Base-by-base conservation (phyloP, 495 filamentous ascomycete genomes). In the Penicillium bovifimosum region DNA sequence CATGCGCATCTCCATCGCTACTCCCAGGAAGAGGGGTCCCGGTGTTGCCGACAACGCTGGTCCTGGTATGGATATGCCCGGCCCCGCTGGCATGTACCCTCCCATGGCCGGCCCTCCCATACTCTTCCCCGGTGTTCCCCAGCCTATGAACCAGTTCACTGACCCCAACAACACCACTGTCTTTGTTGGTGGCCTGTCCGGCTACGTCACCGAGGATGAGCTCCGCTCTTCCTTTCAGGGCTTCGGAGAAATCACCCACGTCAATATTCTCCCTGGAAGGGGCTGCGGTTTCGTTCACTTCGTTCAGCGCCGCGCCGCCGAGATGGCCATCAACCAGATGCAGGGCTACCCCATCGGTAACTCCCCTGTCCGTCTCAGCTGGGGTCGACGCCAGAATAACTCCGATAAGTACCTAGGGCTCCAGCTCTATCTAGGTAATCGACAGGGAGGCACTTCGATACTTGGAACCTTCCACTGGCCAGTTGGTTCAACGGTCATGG, bases 311-410 rank as follows among this genome's bases (percentile, higher is more conserved):
- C 93, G 97, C 71, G 93, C 93, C 14, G 93, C 93, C 17, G 93
- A 99, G 77, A 99, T 99, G 93, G 93, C 93, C 49, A 99, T 99
- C 79, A 99, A 99, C 77, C 93, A 99, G 74, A 99, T 99, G 93
- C 93, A 99, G 73, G 93, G 93, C 33, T 99, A 98, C 72, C 93
- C 93, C 35, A 99, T 99, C 61, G 93, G 93, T 44, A 99, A 99
- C 77, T 99, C 93, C 14, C 88, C 95, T 48, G 93, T 99, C 38
- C 89, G 93, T 60, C 81, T 99, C 57, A 93, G 88, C 62, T 99
- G 93, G 93, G 93, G 93, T 50, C 88, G 93, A 47, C 91, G 86
- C 40, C 93, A 99, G 80, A 99, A 99, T 81, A 99, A 99, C 76
- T 97, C 93, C 46, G 93, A n/a, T n/a, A n/a, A n/a, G n/a, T n/a